Percentiles rank a stretch among this genome's conserved stretches.
These are phyloP conservation scores for Solanum piurae DNA, from an alignment of 257 asterid species.

Conservation along the genomic window DNA sequence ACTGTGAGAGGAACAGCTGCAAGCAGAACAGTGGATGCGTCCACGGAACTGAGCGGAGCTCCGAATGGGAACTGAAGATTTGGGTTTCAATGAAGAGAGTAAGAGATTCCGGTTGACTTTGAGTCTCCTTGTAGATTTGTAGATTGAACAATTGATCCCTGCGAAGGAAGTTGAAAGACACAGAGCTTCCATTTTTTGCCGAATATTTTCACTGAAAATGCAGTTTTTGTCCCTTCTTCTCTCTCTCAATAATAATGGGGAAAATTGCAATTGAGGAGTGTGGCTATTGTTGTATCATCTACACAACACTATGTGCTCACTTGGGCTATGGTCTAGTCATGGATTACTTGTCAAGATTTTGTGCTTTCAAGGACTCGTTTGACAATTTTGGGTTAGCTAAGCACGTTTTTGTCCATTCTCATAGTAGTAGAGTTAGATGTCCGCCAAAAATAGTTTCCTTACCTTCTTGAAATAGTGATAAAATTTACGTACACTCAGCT, in stretches of 20 bases:
- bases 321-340: background rate
- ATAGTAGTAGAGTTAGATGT: background rate
- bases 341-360: background rate
- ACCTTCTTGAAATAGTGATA: too few species aligned
- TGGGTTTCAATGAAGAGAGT: background rate
- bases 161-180: background rate
- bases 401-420: background rate
- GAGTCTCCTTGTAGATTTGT: background rate
- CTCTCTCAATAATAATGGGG: background rate
- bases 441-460: background rate
- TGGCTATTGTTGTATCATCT: conserved; percentile 9
- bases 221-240: background rate
- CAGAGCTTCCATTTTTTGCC: conserved; percentile 4
- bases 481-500: accelerated
- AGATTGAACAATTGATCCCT: background rate
- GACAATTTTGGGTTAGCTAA: background rate
- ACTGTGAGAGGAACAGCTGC: conserved; percentile 19
- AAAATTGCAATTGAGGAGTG: background rate
- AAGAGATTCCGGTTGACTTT: background rate
- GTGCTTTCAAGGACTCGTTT: background rate
- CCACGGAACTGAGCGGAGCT: background rate
- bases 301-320: conserved; percentile 19
- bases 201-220: background rate
- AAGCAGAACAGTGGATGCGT: conserved; percentile 1
- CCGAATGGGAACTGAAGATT: background rate